These are phyloP conservation scores for Fonsecaea pugnacius DNA, from an alignment of 2,329 filamentous ascomycete genomes.

Conservation along the genomic window DNA sequence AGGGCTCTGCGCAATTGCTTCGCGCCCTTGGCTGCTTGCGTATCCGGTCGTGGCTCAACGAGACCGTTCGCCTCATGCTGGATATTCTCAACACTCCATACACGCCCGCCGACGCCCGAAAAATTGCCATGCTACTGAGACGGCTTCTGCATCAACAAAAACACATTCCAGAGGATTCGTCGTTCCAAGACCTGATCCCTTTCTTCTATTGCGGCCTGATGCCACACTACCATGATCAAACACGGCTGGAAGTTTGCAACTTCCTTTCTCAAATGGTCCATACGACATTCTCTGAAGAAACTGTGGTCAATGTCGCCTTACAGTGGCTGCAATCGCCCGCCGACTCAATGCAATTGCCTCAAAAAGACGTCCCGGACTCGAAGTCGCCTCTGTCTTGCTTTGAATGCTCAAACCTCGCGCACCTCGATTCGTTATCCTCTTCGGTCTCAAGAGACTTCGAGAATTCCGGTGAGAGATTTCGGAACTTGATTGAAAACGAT, in stretches of 20 bases:
- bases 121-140: conserved; percentile 82
- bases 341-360: neutral
- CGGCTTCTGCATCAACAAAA: conserved; percentile 72
- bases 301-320: conserved; percentile 73
- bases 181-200: conserved; percentile 74
- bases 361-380: neutral
- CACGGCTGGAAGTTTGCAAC: conserved; percentile 83
- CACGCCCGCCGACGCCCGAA: conserved; percentile 74
- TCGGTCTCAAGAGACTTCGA: conserved; percentile 59
- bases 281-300: conserved; percentile 71
- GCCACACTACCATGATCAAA: conserved; percentile 78
- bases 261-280: conserved; percentile 76
- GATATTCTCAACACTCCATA: conserved; percentile 79
- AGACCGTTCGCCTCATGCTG: conserved; percentile 68
- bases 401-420: conserved; percentile 76
- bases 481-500: conserved; percentile 62
- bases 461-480: conserved; percentile 62
- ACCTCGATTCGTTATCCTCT: conserved; percentile 59
- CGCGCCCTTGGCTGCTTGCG: conserved; percentile 61
- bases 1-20: conserved; percentile 74
- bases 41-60: conserved; percentile 49
- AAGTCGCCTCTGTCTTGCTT: conserved; percentile 61
- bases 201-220: conserved; percentile 87
- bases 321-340: conserved; percentile 66
- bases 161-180: conserved; percentile 61